Conservation (phyloP, 345 rosid species). For the Moringa oleifera region DNA sequence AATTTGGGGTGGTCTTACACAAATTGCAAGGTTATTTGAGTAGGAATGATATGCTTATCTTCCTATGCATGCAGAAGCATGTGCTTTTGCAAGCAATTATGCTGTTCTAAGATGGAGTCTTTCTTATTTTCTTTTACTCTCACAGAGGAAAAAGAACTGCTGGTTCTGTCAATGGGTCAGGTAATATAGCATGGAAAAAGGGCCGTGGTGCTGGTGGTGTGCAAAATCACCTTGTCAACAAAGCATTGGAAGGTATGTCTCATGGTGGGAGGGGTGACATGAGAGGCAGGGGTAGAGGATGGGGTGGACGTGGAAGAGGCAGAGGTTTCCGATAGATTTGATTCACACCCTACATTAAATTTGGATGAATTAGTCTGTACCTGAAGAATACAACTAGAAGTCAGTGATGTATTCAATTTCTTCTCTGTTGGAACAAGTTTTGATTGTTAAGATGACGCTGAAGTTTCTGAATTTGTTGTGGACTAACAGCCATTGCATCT, state of each 20-base stretch:
- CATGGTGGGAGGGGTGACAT: conserved; percentile 68
- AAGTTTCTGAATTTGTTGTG: conserved; percentile 9
- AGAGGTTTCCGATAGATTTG: conserved; percentile 39
- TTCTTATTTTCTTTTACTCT: conserved; percentile 3
- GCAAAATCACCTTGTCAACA: conserved; percentile 76
- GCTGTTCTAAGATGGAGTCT: neutral
- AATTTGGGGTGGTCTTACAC: neutral
- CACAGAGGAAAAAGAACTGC: conserved; percentile 75
- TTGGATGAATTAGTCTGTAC: conserved; percentile 8
- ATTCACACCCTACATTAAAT: neutral
- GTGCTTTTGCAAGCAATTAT: no score
- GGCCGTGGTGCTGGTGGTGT: conserved; percentile 70
- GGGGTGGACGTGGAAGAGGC: conserved; percentile 66
- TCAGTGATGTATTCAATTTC: conserved; percentile 19
- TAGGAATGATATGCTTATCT: neutral
- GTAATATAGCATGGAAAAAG: conserved; percentile 48
- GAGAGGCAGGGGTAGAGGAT: conserved; percentile 49
- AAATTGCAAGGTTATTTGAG: neutral
- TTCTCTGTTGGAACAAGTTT: conserved; percentile 10
- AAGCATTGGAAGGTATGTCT: conserved; percentile 88
- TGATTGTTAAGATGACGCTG: conserved; percentile 13
- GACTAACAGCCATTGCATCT: neutral
- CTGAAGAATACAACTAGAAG: conserved; percentile 4
- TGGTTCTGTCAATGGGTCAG: conserved; percentile 48
- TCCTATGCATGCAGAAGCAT: neutral